Base-by-base conservation (phyloP, 2,329 filamentous ascomycete species). In the Gyromitra esculenta region DNA sequence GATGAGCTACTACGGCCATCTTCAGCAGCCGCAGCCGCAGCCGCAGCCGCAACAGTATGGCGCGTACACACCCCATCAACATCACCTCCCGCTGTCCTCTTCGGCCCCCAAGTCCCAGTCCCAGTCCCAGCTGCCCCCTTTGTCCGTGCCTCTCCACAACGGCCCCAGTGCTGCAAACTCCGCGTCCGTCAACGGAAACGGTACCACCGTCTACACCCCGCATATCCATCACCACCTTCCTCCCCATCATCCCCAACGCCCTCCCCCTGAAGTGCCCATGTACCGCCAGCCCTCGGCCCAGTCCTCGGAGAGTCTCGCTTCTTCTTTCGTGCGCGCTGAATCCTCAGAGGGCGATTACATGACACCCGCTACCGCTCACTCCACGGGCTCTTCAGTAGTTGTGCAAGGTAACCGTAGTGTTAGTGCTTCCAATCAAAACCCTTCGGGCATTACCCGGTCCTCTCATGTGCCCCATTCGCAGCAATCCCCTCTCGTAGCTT, bases 401-500 rank as follows among this genome's bases (percentile, higher is more conserved):
- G 65, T 70, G n/a, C 72, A 70, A 50, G 75, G 75, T 15, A 77
- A 70, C 62, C 75, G 75, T 75, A 77, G 71, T 66, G 71, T 77
- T 66, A 70, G 78, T 80, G 45, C 73, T 75, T 64, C 78, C 77
- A 56, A 77, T 77, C 81, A 83, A 71, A 82, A 84, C 52, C 70
- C 78, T 73, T 31, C 71, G 56, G 71, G 74, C 64, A 77, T 77
- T 66, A 77, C 75, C 75, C 75, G 75, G 71, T 77, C 75, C 45
- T 77, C 75, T 54, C 75, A 77, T 75, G 75, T 77, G 31, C 69
- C 75, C 60, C 75, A 77, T 75, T 77, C 75, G 7, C 75, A 77
- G 54, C 75, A 77, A 45, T 75, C 75, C 54, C 75, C 75, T 31
- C 75, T 77, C 54, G 75, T 77, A 62, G 73, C 78, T 73, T 72